Evolutionary conservation across 139 green algal genomes (phyloP), one percentile per base, ranked within the genome.

Genomic region (Pleodorina starrii): DNA sequence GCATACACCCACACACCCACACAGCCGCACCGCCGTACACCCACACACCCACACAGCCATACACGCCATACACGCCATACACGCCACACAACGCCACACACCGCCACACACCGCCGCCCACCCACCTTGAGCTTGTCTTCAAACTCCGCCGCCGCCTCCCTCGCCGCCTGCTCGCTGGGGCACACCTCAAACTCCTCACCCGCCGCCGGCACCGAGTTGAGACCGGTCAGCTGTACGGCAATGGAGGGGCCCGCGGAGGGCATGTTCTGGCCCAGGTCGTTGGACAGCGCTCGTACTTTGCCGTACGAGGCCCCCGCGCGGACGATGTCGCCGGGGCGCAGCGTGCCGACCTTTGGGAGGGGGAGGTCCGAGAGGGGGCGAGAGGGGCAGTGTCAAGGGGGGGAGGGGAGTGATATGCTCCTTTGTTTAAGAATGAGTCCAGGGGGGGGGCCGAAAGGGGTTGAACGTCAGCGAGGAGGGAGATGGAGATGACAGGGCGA

Each of bases 101-200:
- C 63, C 51, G n/a, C 27, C 38, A 59, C 54, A 51, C 44, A 71
- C 25, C 36, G 2, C 32, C 42, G 43, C 98, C 86, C 32, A 95
- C 92, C 91, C 32, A 87, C 81, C 35, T 92, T 89, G 38, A 81
- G 60, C 73, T 68, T 89, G 50, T 93, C 90, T 29, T 92, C 85
- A n/a, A 85, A 91, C 80, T 88, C 90, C 17, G 90, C 85, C 14
- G 94, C 94, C 16, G 85, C 81, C 10, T 75, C n/a, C 7, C 96
- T 85, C 44, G 96, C 97, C 42, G 95, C 92, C 19, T 90, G 43
- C 85, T 99, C 95, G 2, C 32, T 94, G 14, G 88, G 36, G 29
- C 85, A 94, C 72, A 97, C 93, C 80, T 93, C 74, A 87, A 99
- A 99, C 91, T 97, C 96, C 79, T 99, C 97, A n/a, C 97, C 97